These are phyloP conservation scores for Malassezia restricta DNA, from an alignment of 1,284 basidiomycete genomes.

Conservation along the genomic window DNA sequence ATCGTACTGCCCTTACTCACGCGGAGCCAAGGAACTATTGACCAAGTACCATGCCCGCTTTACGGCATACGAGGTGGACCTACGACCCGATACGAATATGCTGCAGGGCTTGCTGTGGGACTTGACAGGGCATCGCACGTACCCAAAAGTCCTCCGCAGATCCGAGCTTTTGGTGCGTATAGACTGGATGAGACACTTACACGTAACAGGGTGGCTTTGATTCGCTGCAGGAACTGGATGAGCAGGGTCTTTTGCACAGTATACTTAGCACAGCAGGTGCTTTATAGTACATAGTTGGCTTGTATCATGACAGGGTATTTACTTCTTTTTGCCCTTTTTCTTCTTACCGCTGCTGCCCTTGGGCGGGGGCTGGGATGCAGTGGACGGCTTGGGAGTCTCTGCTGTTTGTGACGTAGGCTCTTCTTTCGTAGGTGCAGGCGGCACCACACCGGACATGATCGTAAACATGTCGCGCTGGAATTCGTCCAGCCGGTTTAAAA, in stretches of 20 bases:
- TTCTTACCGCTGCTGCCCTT: constrained; percentile 7
- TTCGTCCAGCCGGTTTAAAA: constrained; percentile 83
- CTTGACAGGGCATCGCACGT: constrained; percentile 12
- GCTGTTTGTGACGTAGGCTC: neutral
- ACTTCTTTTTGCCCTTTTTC: constrained; percentile 17
- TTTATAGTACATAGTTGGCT: constrained; percentile 2
- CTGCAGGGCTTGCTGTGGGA: constrained; percentile 1
- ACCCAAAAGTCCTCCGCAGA: constrained; percentile 9
- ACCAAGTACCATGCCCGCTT: constrained; percentile 6
- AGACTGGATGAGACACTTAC: neutral
- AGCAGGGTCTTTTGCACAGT: constrained; percentile 5
- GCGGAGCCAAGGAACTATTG: constrained; percentile 14
- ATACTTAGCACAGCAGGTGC: constrained; percentile 8
- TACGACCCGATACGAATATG: constrained; percentile 1
- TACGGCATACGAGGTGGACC: constrained; percentile 14
- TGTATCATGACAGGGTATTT: neutral
- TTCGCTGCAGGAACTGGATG: constrained; percentile 4
- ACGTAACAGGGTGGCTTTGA: constrained; percentile 12
- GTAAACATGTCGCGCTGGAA: constrained; percentile 69
- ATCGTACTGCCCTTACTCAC: constrained; percentile 21
- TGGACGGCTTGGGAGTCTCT: neutral
- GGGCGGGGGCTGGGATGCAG: neutral
- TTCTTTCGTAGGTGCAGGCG: neutral
- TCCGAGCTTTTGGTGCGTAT: constrained; percentile 7
- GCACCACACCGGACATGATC: constrained; percentile 53